Percentiles rank a stretch among this genome's conserved stretches.
Evolutionary conservation across 1,284 basidiomycete species (phyloP).

Genomic region (Ganoderma meredithae): DNA sequence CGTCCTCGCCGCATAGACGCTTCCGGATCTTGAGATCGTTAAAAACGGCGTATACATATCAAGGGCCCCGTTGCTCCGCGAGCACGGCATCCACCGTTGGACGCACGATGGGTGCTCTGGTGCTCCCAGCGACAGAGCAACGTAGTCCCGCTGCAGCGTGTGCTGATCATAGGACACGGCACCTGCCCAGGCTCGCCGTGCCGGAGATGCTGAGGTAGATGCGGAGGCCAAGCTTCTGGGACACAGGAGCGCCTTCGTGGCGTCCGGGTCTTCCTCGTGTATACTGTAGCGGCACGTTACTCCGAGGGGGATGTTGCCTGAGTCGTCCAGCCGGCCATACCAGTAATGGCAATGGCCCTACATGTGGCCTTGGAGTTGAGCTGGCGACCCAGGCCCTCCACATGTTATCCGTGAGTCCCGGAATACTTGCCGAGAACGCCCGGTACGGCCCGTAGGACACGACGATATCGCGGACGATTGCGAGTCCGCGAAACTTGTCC

Average conservation of each 20-base stretch:
- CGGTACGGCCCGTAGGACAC: conserved; percentile 13
- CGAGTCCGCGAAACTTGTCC: conserved; percentile 16
- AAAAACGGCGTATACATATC: conserved; percentile 15
- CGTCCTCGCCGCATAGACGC: conserved; percentile 6
- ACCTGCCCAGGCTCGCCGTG: conserved; percentile 26
- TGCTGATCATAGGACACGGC: conserved; percentile 28
- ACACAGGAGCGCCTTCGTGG: conserved; percentile 8
- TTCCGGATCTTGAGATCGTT: conserved; percentile 19
- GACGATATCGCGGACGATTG: conserved; percentile 1
- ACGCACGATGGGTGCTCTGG: neutral
- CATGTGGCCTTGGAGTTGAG: neutral
- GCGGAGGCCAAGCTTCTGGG: neutral
- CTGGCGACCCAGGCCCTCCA: neutral
- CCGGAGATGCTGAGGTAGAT: conserved; percentile 18
- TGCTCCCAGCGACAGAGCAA: conserved; percentile 3
- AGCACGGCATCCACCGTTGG: conserved; percentile 5
- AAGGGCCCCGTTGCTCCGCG: conserved; percentile 23
- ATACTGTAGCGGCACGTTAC: conserved; percentile 7
- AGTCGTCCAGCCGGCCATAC: neutral
- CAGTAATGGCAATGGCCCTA: neutral
- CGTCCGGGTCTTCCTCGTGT: conserved; percentile 8
- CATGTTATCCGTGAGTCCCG: conserved; percentile 8
- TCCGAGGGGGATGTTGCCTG: neutral
- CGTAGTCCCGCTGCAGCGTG: conserved; percentile 18
- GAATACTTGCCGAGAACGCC: conserved; percentile 1